Conservation (phyloP, 345 rosid species). For the Populus pruinosa region DNA sequence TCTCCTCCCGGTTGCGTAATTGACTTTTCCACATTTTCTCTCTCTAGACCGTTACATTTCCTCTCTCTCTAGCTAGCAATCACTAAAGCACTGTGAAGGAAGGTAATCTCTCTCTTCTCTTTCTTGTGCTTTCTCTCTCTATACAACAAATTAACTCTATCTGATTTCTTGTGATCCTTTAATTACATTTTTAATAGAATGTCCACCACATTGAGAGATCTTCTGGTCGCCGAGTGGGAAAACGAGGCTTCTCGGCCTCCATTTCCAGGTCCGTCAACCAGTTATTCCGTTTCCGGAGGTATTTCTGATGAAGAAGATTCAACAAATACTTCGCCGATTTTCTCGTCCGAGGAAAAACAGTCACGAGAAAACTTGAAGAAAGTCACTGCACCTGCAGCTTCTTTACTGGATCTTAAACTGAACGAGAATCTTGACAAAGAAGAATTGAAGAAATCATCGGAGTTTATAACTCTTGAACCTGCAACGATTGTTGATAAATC, state of each 20-base stretch:
- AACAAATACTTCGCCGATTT: background rate
- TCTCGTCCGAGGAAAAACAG: background rate
- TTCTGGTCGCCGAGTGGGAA: constrained; percentile 4
- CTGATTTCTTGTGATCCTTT: background rate
- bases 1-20: background rate
- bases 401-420: background rate
- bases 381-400: background rate
- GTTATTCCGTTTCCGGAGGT: background rate
- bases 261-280: background rate
- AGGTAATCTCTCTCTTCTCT: background rate
- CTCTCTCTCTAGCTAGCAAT: background rate
- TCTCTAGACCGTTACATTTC: background rate
- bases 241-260: constrained; percentile 3
- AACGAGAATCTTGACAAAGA: background rate
- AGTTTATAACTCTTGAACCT: background rate
- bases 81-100: constrained; percentile 17
- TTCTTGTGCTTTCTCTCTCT: background rate
- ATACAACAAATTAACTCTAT: background rate
- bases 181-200: constrained; percentile 3
- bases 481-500: background rate
- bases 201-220: constrained; percentile 10
- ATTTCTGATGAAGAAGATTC: background rate
- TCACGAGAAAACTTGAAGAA: background rate
- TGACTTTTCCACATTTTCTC: background rate
- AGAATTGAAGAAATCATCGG: background rate